Percentiles rank a stretch among this genome's conserved stretches.
These are phyloP conservation scores for Penicillium cosmopolitanum DNA, from an alignment of 495 filamentous ascomycete genomes.

Conservation along the genomic window DNA sequence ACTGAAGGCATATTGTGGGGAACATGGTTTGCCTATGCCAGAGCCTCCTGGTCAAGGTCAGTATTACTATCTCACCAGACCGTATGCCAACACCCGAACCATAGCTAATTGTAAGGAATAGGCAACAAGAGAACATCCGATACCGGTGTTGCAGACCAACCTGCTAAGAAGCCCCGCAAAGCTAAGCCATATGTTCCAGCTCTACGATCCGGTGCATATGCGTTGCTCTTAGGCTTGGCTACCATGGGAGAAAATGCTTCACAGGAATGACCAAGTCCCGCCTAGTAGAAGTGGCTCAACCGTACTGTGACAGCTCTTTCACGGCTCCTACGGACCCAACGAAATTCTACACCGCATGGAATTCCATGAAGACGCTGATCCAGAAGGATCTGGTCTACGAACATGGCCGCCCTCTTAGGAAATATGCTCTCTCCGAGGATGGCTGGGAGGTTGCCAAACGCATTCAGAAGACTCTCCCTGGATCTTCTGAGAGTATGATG, in stretches of 20 bases:
- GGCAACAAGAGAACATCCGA: slow-evolving; percentile 50
- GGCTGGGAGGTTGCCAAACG: slow-evolving; percentile 78
- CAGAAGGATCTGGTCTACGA: slow-evolving; percentile 78
- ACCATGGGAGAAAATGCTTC: slow-evolving; percentile 57
- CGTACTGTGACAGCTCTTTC: slow-evolving; percentile 75
- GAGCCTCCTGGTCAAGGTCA: slow-evolving; percentile 50
- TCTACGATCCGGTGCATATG: slow-evolving; percentile 75
- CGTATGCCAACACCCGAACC: background rate
- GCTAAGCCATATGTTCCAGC: slow-evolving; percentile 71
- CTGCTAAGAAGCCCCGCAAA: slow-evolving; percentile 68
- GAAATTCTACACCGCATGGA: slow-evolving; percentile 82
- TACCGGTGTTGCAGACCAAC: slow-evolving; percentile 41
- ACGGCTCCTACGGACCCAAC: slow-evolving; percentile 67
- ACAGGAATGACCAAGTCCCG: slow-evolving; percentile 67
- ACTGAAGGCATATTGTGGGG: slow-evolving; percentile 64
- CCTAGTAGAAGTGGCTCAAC: slow-evolving; percentile 71
- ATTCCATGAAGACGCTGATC: slow-evolving; percentile 77
- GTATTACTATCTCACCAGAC: background rate
- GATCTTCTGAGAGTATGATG: slow-evolving; percentile 23
- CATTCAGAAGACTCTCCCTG: slow-evolving; percentile 56
- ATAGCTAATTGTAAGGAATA: slow-evolving; percentile 7
- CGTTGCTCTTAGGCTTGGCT: slow-evolving; percentile 68
- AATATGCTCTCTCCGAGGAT: slow-evolving; percentile 74
- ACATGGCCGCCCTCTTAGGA: slow-evolving; percentile 67
- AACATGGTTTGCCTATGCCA: slow-evolving; percentile 74